Conservation (phyloP, 257 asterid genomes). For the Przewalskia tangutica region DNA sequence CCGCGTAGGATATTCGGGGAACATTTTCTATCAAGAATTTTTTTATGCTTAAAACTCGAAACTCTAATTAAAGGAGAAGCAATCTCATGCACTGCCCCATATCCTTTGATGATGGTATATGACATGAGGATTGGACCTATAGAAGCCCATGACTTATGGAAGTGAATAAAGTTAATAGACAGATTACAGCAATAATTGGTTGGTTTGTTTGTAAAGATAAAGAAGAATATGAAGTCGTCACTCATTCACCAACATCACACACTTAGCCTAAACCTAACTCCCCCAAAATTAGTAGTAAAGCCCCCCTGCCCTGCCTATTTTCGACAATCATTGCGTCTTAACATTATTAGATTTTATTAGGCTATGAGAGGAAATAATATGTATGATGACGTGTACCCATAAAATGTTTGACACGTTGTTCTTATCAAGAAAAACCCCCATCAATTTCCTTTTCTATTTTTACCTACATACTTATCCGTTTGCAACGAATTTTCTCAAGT, state of each 20-base stretch:
- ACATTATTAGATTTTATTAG: neutral
- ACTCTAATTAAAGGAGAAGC: too few relatives aligned
- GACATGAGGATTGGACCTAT: neutral
- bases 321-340: neutral
- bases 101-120: too few relatives aligned
- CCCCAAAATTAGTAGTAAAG: neutral
- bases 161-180: neutral
- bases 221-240: conserved; percentile 26
- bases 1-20: too few relatives aligned
- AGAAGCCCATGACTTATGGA: neutral
- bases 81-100: too few relatives aligned
- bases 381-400: neutral
- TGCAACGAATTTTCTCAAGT: neutral
- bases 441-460: too few relatives aligned
- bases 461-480: neutral
- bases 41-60: too few relatives aligned
- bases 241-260: conserved; percentile 28
- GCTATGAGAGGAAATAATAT: neutral
- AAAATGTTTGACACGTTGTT: neutral
- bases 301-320: neutral
- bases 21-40: too few relatives aligned
- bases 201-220: conserved; percentile 9
- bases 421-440: neutral
- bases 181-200: neutral
- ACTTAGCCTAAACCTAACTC: neutral